phyloP scores from a whole-genome alignment of 495 filamentous ascomycete species.

The Penicillium diatomitis region DNA sequence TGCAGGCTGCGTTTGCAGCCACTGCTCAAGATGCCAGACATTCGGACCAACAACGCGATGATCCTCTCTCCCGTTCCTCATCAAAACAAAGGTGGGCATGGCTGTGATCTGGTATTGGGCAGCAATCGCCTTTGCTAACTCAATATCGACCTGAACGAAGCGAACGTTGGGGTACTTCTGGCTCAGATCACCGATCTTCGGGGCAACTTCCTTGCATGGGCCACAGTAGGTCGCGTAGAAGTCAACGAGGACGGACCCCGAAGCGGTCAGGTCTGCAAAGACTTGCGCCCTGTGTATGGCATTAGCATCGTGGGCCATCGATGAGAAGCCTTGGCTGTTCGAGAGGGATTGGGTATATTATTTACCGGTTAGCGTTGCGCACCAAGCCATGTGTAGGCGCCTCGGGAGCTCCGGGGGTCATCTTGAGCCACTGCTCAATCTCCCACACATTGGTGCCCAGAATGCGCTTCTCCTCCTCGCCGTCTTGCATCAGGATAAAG shows the following conservation, averaged over 20 bases:
- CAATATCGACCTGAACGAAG: slow-evolving; percentile 84
- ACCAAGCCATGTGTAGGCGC: slow-evolving; percentile 9
- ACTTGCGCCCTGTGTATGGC: slow-evolving; percentile 11
- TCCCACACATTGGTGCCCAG: neutral
- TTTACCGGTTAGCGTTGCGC: slow-evolving; percentile 19
- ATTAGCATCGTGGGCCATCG: slow-evolving; percentile 1
- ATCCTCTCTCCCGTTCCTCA: slow-evolving; percentile 60
- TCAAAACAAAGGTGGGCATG: slow-evolving; percentile 82
- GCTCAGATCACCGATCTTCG: slow-evolving; percentile 18
- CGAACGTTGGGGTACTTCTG: slow-evolving; percentile 41
- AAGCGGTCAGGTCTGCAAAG: slow-evolving; percentile 18
- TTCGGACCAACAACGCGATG: neutral
- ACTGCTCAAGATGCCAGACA: neutral
- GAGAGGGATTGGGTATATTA: neutral
- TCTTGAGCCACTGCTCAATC: neutral
- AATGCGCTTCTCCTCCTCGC: slow-evolving; percentile 34
- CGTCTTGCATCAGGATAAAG: slow-evolving; percentile 70
- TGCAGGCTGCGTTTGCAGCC: neutral
- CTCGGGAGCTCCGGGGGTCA: neutral
- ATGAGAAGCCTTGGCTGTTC: neutral
- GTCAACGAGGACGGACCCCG: slow-evolving; percentile 17
- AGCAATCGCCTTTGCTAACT: slow-evolving; percentile 62
- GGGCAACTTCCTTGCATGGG: slow-evolving; percentile 18
- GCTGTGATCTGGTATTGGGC: slow-evolving; percentile 65
- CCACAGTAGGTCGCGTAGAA: slow-evolving; percentile 23